Percentiles rank a stretch among this genome's conserved stretches.
Conservation (phyloP, 495 filamentous ascomycete genomes). For the Aspergillus saccharolyticus region DNA sequence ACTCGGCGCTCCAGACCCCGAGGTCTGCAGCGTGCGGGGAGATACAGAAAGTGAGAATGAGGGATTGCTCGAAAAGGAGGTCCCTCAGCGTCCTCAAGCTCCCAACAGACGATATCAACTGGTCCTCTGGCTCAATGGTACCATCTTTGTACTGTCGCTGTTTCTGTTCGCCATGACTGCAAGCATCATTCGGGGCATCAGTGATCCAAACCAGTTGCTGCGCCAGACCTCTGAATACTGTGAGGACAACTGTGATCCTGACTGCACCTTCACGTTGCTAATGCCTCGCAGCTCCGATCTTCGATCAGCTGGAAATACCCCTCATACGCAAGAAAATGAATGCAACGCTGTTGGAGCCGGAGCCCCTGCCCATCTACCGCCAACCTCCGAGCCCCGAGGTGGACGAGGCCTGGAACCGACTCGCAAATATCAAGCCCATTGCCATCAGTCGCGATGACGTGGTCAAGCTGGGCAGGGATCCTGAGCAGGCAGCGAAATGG, state of each 20-base stretch:
- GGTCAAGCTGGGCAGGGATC: conserved; percentile 1
- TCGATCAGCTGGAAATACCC: not conserved
- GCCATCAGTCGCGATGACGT: not conserved
- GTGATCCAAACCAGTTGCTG: not conserved
- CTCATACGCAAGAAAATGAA: not conserved
- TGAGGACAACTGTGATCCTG: not conserved
- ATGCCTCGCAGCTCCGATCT: not conserved
- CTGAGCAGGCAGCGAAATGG: conserved; percentile 3
- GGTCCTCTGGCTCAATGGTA: not conserved
- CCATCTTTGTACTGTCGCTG: not conserved
- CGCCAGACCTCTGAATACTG: not conserved
- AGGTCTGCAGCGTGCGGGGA: not conserved
- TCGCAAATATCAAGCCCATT: conserved; percentile 1
- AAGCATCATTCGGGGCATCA: not conserved
- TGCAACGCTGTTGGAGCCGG: not conserved
- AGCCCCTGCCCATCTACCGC: conserved; percentile 2
- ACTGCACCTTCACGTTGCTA: not conserved
- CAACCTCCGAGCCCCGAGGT: conserved; percentile 1
- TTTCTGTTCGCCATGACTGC: not conserved
- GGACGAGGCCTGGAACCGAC: conserved; percentile 5
- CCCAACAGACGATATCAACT: not conserved
- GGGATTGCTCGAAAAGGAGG: not conserved
- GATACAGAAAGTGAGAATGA: not conserved
- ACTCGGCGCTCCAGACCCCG: not conserved
- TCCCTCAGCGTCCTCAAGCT: not conserved